Conservation (phyloP, 148 eudicot species). For the Gaultheria prostrata region DNA sequence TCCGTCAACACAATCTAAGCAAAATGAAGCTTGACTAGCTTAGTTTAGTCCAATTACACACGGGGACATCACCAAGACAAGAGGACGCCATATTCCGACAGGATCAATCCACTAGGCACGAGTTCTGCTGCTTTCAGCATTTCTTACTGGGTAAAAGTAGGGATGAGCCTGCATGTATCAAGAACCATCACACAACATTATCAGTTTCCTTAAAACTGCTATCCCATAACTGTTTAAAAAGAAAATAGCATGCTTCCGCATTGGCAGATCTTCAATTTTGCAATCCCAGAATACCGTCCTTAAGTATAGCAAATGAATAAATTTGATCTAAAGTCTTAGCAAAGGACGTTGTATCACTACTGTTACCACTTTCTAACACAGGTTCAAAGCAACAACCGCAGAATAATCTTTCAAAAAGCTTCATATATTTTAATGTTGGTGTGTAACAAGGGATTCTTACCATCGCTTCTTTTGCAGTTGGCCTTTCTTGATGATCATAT, state of each 20-base stretch:
- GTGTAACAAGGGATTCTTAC: conserved; percentile 29
- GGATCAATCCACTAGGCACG: conserved; percentile 43
- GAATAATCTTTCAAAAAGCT: not conserved
- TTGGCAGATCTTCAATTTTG: not conserved
- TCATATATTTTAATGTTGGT: not conserved
- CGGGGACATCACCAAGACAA: not conserved
- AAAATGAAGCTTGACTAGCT: conserved; percentile 7
- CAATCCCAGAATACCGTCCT: not conserved
- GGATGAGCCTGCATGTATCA: conserved; percentile 80
- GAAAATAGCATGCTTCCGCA: not conserved
- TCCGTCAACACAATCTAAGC: conserved; percentile 3
- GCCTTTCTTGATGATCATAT: conserved; percentile 93
- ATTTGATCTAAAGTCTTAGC: not conserved
- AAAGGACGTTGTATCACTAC: not conserved
- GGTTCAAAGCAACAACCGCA: not conserved
- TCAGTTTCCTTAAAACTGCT: not conserved
- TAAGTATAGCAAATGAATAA: not conserved
- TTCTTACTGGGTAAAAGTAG: conserved; percentile 81
- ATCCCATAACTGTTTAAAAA: not conserved
- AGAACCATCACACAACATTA: not conserved
- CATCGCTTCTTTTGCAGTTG: conserved; percentile 97
- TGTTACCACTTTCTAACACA: no score
- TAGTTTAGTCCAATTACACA: conserved; percentile 1
- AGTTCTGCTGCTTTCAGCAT: conserved; percentile 81
- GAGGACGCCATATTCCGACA: not conserved